phyloP scores from a whole-genome alignment of 331 rosid species.

The Rosa hybrid region DNA sequence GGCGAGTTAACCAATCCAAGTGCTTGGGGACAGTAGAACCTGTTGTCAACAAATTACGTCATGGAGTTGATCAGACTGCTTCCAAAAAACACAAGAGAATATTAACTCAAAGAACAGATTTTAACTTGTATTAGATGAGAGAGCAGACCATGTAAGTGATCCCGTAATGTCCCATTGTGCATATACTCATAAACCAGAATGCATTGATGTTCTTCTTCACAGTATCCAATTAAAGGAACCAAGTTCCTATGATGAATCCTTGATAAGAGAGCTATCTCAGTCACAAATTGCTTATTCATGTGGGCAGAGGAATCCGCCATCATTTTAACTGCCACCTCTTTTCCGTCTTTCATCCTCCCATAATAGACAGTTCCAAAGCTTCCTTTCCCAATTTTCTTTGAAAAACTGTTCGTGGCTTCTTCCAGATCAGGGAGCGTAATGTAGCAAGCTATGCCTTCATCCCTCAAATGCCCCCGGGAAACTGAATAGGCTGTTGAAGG shows the following conservation, averaged over 20 bases:
- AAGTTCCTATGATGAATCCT: slow-evolving; percentile 96
- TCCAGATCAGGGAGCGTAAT: slow-evolving; percentile 66
- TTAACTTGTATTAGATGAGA: slow-evolving; percentile 22
- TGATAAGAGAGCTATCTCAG: slow-evolving; percentile 93
- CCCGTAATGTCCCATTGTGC: slow-evolving; percentile 96
- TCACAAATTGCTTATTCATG: slow-evolving; percentile 81
- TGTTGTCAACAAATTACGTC: slow-evolving; percentile 41
- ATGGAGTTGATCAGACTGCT: slow-evolving; percentile 9
- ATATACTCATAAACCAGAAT: slow-evolving; percentile 89
- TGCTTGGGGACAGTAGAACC: slow-evolving; percentile 50
- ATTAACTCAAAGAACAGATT: not conserved
- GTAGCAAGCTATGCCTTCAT: slow-evolving; percentile 82
- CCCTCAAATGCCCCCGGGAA: slow-evolving; percentile 58
- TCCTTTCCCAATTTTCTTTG: slow-evolving; percentile 84
- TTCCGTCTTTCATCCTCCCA: slow-evolving; percentile 90
- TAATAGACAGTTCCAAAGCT: slow-evolving; percentile 95
- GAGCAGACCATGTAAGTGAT: slow-evolving; percentile 73
- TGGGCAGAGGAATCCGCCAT: slow-evolving; percentile 80
- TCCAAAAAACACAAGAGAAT: slow-evolving; percentile 11
- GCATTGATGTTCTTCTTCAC: slow-evolving; percentile 85
- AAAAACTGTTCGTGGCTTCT: slow-evolving; percentile 72
- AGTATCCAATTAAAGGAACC: slow-evolving; percentile 95
- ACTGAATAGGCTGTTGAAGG: slow-evolving; percentile 61
- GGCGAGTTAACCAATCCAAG: slow-evolving; percentile 85
- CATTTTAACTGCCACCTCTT: slow-evolving; percentile 94